phyloP scores from a whole-genome alignment of 116 monocot genomes.

The Iris pallida region DNA sequence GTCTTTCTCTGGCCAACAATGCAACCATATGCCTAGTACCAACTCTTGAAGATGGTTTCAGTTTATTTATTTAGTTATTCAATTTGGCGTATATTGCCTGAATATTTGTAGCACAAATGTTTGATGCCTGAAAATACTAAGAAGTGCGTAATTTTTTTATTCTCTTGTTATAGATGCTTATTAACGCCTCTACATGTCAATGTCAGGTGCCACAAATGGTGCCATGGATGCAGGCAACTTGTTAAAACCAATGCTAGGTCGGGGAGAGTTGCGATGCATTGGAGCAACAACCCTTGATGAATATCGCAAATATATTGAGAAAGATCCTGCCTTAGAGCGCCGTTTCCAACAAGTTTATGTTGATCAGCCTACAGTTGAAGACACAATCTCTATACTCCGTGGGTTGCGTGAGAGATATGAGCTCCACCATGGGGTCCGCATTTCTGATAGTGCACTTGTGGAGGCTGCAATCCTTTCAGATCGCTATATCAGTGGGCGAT shows the following conservation, averaged over 20 bases:
- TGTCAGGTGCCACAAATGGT: constrained; percentile 88
- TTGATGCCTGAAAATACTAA: too few relatives aligned
- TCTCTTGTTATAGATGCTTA: too few relatives aligned
- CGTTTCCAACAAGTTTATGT: constrained; percentile 98
- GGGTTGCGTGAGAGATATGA: constrained; percentile 97
- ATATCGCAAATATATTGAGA: constrained; percentile 97
- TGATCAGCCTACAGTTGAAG: constrained; percentile 90
- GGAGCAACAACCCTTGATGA: constrained; percentile 98
- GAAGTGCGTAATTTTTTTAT: too few relatives aligned
- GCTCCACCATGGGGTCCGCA: constrained; percentile 94
- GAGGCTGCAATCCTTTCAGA: constrained; percentile 90
- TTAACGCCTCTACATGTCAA: background rate
- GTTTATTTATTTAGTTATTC: too few relatives aligned
- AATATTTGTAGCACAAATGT: too few relatives aligned
- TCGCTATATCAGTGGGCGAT: constrained; percentile 92
- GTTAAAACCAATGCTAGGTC: constrained; percentile 97
- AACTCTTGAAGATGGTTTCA: too few relatives aligned
- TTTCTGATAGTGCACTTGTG: constrained; percentile 89
- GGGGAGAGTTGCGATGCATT: constrained; percentile 96
- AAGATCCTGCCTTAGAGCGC: constrained; percentile 95
- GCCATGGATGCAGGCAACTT: constrained; percentile 99
- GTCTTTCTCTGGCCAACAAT: too few relatives aligned
- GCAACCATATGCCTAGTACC: too few relatives aligned
- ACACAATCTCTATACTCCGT: constrained; percentile 92
- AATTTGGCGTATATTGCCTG: too few relatives aligned